Evolutionary conservation across 2,329 filamentous ascomycete species (phyloP), one percentile per base, ranked within the genome.

Genomic region (Hypoxylon sp.): DNA sequence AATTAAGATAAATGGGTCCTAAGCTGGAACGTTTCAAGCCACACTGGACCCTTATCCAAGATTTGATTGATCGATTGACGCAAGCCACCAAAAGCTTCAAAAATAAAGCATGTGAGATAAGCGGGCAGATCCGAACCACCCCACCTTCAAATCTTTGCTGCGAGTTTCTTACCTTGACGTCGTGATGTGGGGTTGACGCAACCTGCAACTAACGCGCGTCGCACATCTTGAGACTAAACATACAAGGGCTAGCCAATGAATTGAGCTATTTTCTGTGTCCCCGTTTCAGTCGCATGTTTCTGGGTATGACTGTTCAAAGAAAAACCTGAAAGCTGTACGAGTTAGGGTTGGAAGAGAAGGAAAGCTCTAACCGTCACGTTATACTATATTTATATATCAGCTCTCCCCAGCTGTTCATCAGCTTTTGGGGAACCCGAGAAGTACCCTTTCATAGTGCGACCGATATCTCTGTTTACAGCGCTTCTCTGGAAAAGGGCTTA

Each of bases 191-290:
- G 68, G 68, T 53, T 70, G 65, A 70, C 47, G 63, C 57, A 68
- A 54, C 47, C 52, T 65, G 64, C 51, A 63, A 68, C 61, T 47
- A 29, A 48, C 58, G 34, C 16, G 46, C 39, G 41, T 34, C 53
- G 60, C 59, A 55, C 55, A 21, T 58, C 43, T 32, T 41, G 27
- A 48, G 23, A 51, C 54, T 19, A 57, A n/a, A 43, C 39, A 19
- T 61, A 67, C 57, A 63, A 57, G 60, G 60, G 47, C 70, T 61
- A 59, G 53, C 67, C 70, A 72, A 73, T 73, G 60, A 68, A 23
- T 56, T 71, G 67, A 72, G 65, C 62, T 50, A 72, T 73, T 72
- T 67, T 59, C 37, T 60, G 30, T 46, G 14, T 23, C 41, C 16
- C 53, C 21, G 14, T 45, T 45, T 61, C n/a, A 43, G 30, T 32